These are phyloP conservation scores for Termitomyces sp. DNA, from an alignment of 768 basidiomycete species.

Conservation along the genomic window DNA sequence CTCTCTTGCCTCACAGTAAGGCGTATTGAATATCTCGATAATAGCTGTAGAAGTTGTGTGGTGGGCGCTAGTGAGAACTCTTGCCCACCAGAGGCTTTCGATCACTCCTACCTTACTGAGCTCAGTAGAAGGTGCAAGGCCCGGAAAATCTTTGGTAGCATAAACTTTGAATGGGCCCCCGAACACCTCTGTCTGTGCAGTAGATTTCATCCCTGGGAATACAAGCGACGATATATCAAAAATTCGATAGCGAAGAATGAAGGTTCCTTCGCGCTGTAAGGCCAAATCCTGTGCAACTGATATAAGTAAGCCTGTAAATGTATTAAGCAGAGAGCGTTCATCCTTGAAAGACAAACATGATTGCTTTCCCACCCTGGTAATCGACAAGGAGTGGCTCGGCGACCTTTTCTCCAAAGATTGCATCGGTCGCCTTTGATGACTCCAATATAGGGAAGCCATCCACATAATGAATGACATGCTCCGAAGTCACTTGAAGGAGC, in stretches of 20 bases:
- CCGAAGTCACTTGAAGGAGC: slow-evolving; percentile 10
- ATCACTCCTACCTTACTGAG: slow-evolving; percentile 51
- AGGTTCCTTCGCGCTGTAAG: slow-evolving; percentile 62
- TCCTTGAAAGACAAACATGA: slow-evolving; percentile 67
- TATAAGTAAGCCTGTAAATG: slow-evolving; percentile 2
- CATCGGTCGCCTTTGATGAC: slow-evolving; percentile 42
- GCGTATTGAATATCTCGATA: slow-evolving; percentile 37
- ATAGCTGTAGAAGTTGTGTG: slow-evolving; percentile 17
- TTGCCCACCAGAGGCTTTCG: background rate
- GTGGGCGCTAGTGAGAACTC: background rate
- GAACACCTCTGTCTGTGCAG: slow-evolving; percentile 60
- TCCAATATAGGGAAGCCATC: slow-evolving; percentile 35
- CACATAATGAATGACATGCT: slow-evolving; percentile 28
- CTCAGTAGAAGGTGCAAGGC: slow-evolving; percentile 63
- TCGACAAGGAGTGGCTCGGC: slow-evolving; percentile 52
- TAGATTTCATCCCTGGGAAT: slow-evolving; percentile 23
- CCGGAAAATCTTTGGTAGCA: slow-evolving; percentile 74
- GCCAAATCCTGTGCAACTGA: slow-evolving; percentile 53
- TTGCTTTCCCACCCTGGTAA: slow-evolving; percentile 45
- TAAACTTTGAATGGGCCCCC: slow-evolving; percentile 68
- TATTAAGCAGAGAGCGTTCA: slow-evolving; percentile 9
- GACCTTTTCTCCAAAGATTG: slow-evolving; percentile 62
- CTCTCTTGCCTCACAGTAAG: slow-evolving; percentile 38
- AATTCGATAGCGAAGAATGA: slow-evolving; percentile 67
- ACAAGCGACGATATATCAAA: slow-evolving; percentile 54